Evolutionary conservation across 2,329 filamentous ascomycete species (phyloP), one percentile per base, ranked within the genome.

Genomic region (Lecanicillium sp.): DNA sequence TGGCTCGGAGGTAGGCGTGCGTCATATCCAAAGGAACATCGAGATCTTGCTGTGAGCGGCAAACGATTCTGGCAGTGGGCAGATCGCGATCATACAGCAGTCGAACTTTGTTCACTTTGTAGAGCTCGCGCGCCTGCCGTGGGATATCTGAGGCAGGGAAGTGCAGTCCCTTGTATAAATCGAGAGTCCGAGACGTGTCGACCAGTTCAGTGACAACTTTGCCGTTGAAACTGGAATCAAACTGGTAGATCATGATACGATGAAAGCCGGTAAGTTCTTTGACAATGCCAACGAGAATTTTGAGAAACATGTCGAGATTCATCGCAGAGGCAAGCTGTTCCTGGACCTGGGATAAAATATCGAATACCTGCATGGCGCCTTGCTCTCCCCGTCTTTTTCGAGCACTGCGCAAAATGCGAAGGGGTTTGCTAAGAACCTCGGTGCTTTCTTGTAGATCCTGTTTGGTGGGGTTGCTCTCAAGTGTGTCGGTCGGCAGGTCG

Each of bases 261-360:
- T 95, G 90, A 54, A 95, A 95, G 0, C 90, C 89, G 0, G 89
- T 94, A 41, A 95, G 63, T 59, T 95, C 90, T 60, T 94, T 95
- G 27, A 95, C 80, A 7, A 95, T 85, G 0, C 89, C 89, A 0
- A 91, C 86, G 3, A 93, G 67, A 5, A 90, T 83, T 57, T 93
- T 91, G 30, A 95, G 69, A 51, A 95, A 88, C 1, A 65, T 73
- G 1, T 89, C 82, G 1, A 95, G 69, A 51, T 77, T 83, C 0
- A 81, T 73, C 1, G 89, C 87, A 21, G 81, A 78, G 4, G 86
- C 79, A 11, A 95, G 71, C 62, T 95, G 90, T 57, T 95, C 88
- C 61, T 95, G 89, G 1, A 95, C 85, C 61, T 95, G 90, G 1
- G 86, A 88, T 79, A 95, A 87, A 54, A 95, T 90, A 63, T 89